Evolutionary conservation across 2,329 filamentous ascomycete genomes (phyloP), one percentile per base, ranked within the genome.

Genomic region (Monascus ruber): DNA sequence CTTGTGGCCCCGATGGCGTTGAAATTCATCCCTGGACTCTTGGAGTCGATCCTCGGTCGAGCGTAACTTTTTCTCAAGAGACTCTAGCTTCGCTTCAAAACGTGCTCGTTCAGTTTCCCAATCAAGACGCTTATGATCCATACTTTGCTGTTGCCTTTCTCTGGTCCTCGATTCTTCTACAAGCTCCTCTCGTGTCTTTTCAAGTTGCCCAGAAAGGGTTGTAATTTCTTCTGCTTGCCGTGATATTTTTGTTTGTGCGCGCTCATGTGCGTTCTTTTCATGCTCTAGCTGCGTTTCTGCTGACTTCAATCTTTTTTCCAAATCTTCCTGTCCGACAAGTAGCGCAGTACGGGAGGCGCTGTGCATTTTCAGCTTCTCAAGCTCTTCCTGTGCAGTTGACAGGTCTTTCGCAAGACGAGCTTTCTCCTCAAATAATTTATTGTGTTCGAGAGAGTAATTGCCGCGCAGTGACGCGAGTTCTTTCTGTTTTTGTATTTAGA

Each of bases 211-310:
- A 36, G 62, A 56, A 2, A 67, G 50, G 17, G 56, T 56, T 11
- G 62, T 56, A 27, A 62, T 59, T 35, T 69, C 61, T 33, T 65
- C 60, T 56, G 37, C 52, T 45, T 50, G 54, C 47, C 66, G 53
- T 48, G 58, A 41, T 33, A 48, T 48, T 42, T 55, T 55, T 10
- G 47, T 39, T 64, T 67, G 48, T 62, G 72, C 73, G 37, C 79
- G 75, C 48, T 80, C 75, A 6, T 74, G 69, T 3, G 78, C 73
- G n/a, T 79, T 75, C 58, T 79, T 89, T 56, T 91, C 85, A 48
- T 83, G 85, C 47, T 88, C 85, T 2, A 94, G 71, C 50, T 94
- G 83, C 33, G 85, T 79, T 58, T 94, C 83, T 2, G 88, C 62
- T 1, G 81, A 78, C 53, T 74, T 81, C 26, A 94, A 61, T 60